Base-by-base conservation (phyloP, 768 basidiomycete species). In the Ephemerocybe angulata region DNA sequence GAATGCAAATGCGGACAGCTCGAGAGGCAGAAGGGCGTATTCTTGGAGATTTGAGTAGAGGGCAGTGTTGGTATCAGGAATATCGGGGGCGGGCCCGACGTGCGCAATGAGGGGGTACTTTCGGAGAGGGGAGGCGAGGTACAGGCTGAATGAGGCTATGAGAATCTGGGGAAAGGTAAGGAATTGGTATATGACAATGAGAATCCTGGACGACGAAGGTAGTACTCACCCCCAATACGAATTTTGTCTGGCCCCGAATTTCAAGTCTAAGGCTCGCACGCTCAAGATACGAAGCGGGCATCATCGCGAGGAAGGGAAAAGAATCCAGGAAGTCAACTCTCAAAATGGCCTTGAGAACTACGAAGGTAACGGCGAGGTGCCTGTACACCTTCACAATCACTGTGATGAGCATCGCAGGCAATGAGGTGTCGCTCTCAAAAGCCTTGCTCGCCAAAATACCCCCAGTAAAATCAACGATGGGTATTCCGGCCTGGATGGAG, bases 251-350 rank as follows among this genome's bases (percentile, higher is more conserved):
- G 1, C 47, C 22, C 24, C 30, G 38, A 1, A 37, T 21, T 31
- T 68, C 65, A 38, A 61, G 13, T 33, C 63, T 56, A 25, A 59
- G 55, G 35, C 70, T 72, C 15, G 65, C 58, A 25, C 70, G 58
- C 59, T 75, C 73, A 28, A 37, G 55, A 38, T 73, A 68, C 3
- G 65, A 44, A 5, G 62, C 58, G 47, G 66, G 66, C 28, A 69
- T 29, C 68, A 70, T 69, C 25, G 68, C 44, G 21, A 65, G 50
- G 25, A 24, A 46, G 8, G 43, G 43, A 24, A 22, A 22, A 10
- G 4, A 7, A 28, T 28, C 25, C 12, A 46, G 21, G 10, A 46
- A 24, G 21, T 46, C 43, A 7, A 46, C 10, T 12, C 43, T 22
- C 5, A 46, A 17, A 8, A 46, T 24, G 21, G 43, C 27, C 43